These are phyloP conservation scores for Neolentinus lepideus DNA, from an alignment of 1,284 basidiomycete genomes.

Conservation along the genomic window DNA sequence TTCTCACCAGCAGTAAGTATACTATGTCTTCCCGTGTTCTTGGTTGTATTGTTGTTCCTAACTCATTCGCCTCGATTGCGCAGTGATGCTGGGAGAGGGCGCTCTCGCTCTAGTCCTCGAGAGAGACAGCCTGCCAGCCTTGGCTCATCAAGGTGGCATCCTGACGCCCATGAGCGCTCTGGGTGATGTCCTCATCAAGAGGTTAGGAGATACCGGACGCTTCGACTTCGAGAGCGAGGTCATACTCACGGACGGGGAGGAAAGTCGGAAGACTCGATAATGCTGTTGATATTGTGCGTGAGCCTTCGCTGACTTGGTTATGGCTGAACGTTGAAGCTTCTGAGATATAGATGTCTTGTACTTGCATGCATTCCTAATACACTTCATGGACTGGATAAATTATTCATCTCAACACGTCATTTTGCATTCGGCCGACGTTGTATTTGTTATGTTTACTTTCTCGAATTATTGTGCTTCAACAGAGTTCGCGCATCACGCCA, in stretches of 20 bases:
- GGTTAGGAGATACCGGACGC: constrained; percentile 48
- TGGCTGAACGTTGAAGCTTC: too few species aligned
- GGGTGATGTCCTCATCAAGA: constrained; percentile 62
- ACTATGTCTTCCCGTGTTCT: neutral
- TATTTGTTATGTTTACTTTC: too few species aligned
- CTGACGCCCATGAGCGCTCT: constrained; percentile 75
- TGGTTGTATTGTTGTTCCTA: too few species aligned
- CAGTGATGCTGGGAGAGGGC: constrained; percentile 72
- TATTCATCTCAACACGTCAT: too few species aligned
- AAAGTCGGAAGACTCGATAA: constrained; percentile 15
- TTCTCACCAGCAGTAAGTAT: constrained; percentile 56
- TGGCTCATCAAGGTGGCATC: constrained; percentile 63
- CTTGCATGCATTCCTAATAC: neutral
- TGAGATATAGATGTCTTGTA: neutral
- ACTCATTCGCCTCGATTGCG: neutral
- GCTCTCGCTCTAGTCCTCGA: constrained; percentile 63
- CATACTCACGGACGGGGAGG: constrained; percentile 20
- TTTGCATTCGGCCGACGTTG: too few species aligned
- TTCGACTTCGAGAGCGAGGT: constrained; percentile 47
- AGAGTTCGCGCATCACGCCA: too few species aligned
- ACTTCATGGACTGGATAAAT: too few species aligned
- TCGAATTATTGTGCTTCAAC: too few species aligned
- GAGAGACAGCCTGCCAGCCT: constrained; percentile 39
- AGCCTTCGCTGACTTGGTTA: too few species aligned
- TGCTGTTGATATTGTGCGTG: too few species aligned